These are phyloP conservation scores for Sordariomycetes sp. DNA, from an alignment of 2,329 filamentous ascomycete species.

Conservation along the genomic window DNA sequence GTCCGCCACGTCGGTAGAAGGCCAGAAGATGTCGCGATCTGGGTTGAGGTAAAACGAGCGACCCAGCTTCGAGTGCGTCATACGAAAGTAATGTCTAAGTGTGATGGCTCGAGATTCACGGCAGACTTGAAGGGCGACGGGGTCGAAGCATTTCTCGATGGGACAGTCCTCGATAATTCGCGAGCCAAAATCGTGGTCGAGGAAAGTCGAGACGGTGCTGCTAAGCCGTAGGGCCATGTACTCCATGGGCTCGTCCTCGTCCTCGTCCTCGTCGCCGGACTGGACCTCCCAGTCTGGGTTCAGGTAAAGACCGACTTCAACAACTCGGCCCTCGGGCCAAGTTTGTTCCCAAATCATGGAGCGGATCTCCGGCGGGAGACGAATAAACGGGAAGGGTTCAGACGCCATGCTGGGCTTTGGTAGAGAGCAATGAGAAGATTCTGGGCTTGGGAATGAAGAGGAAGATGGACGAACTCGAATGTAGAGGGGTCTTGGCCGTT, in stretches of 20 bases:
- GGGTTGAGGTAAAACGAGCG: conserved; percentile 1
- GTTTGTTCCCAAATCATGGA: too few relatives aligned
- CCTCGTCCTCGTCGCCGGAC: not conserved
- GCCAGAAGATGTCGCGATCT: conserved; percentile 1
- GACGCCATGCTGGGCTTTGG: too few relatives aligned
- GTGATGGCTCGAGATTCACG: conserved; percentile 1
- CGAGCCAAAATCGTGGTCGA: not conserved
- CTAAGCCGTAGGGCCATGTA: not conserved
- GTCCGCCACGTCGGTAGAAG: not conserved
- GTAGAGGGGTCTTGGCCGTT: too few relatives aligned
- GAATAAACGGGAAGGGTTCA: too few relatives aligned
- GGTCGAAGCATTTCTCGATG: not conserved
- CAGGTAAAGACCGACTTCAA: too few relatives aligned
- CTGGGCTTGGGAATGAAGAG: too few relatives aligned
- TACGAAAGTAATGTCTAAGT: not conserved
- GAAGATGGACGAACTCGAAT: too few relatives aligned
- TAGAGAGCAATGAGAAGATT: too few relatives aligned
- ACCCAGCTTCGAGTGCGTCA: conserved; percentile 1
- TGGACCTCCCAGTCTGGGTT: not conserved
- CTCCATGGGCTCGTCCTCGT: too few relatives aligned
- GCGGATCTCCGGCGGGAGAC: too few relatives aligned
- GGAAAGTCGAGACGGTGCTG: conserved; percentile 1
- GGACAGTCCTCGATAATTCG: not conserved
- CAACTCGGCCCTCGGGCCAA: too few relatives aligned
- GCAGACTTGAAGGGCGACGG: not conserved